phyloP scores from a whole-genome alignment of 768 basidiomycete genomes.

The Lepiota venenata region DNA sequence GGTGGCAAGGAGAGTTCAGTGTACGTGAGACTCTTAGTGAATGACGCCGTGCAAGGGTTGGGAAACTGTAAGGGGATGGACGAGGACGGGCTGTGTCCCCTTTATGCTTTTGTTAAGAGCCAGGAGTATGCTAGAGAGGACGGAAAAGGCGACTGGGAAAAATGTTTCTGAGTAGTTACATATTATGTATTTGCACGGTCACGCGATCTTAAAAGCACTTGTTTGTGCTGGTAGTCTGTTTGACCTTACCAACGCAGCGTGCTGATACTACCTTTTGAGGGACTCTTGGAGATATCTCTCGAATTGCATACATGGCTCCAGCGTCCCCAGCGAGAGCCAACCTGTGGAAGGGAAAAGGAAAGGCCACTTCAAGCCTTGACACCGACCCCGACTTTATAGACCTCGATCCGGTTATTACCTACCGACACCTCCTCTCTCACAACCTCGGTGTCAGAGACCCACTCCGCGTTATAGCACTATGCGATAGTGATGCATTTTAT shows the following conservation, averaged over 20 bases:
- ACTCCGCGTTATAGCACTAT: conserved; percentile 81
- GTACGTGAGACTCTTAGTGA: conserved; percentile 72
- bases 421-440: conserved; percentile 70
- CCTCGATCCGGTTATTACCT: conserved; percentile 67
- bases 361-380: conserved; percentile 21
- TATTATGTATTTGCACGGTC: background rate
- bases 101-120: conserved; percentile 65
- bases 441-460: conserved; percentile 72
- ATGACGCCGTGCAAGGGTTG: conserved; percentile 65
- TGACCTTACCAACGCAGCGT: no score
- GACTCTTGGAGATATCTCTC: background rate
- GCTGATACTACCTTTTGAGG: no score
- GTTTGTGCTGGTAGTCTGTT: no score
- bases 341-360: conserved; percentile 59
- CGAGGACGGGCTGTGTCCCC: conserved; percentile 54
- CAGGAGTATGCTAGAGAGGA: conserved; percentile 65
- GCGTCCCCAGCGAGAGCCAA: background rate
- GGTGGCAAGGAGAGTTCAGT: conserved; percentile 15
- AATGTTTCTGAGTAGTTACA: no score
- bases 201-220: background rate
- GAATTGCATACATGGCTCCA: background rate
- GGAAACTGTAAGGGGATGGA: conserved; percentile 52
- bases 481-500: conserved; percentile 88
- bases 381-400: conserved; percentile 50
- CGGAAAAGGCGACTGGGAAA: conserved; percentile 59